These are phyloP conservation scores for Rhynchospora tenuis DNA, from an alignment of 176 grass and related monocot genomes.

Conservation along the genomic window DNA sequence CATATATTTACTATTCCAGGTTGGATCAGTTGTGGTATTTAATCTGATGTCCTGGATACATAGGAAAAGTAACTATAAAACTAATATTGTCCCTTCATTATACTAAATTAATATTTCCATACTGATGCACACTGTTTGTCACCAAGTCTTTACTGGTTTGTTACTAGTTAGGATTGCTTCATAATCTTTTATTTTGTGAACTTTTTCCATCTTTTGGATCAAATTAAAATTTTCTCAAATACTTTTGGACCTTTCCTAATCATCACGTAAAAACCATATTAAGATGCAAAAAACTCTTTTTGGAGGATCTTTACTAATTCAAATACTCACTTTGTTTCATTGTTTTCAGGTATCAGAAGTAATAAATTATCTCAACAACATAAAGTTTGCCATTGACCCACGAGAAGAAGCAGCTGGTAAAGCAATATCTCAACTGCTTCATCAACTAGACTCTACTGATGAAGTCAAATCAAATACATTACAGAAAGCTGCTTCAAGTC, in stretches of 20 bases:
- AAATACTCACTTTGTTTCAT: not conserved
- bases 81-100: not conserved
- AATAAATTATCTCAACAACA: constrained; percentile 5
- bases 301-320: not conserved
- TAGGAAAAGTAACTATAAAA: not conserved
- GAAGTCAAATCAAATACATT: constrained; percentile 9
- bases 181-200: not conserved
- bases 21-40: not conserved
- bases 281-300: not conserved
- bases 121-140: not conserved
- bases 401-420: constrained; percentile 26
- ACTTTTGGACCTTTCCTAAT: not conserved
- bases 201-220: not conserved
- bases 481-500: constrained; percentile 13
- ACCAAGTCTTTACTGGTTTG: not conserved
- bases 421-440: constrained; percentile 19
- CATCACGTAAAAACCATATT: not conserved
- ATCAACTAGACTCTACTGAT: constrained; percentile 16
- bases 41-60: not conserved
- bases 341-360: constrained; percentile 22
- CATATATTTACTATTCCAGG: not conserved
- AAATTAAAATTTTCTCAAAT: not conserved
- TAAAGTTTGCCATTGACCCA: constrained; percentile 28
- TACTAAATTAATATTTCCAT: not conserved
- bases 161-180: not conserved